Evolutionary conservation across 495 filamentous ascomycete genomes (phyloP), one percentile per base, ranked within the genome.

Genomic region (Hyaloscypha finlandica): DNA sequence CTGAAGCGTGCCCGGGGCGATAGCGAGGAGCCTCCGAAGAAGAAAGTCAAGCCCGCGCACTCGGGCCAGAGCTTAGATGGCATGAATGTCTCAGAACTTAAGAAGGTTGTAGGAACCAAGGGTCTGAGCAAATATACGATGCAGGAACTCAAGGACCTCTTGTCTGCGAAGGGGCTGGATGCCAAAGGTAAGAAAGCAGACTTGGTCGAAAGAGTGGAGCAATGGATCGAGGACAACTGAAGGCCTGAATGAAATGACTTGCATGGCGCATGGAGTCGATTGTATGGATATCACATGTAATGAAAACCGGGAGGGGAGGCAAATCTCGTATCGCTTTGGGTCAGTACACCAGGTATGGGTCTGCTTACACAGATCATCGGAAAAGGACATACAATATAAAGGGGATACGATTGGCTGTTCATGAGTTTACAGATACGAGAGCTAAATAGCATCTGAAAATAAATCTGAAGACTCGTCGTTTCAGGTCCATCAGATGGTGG

Each of bases 161-260:
- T 96, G 62, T 73, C 74, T 19, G 78, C 78, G 4, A 91, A 90
- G 68, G 85, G 86, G 6, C 74, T 93, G 20, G 79, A 81, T 54
- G 79, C 83, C 6, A 79, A 75, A 25, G 91, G 92, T 0, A 91
- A 91, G 77, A 97, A 97, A 76, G 85, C 81, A 4, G 89, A 95
- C 56, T 79, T 97, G 19, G 76, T 97, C 3, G 91, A 94, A 54
- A 86, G 86, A 51, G 81, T 97, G 19, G 90, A 94, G 74, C 84
- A 89, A 68, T 92, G 85, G 77, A 87, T 94, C 63, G 92, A 96
- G 73, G 76, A 71, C 12, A 63, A 63, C 33, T 74, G 52, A 67
- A 32, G 54, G 6, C 22, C 22, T 19, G 32, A 19, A 29, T 19
- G 12, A 9, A 29, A 35, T 42, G 31, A 8, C 39, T 60, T 35